phyloP scores from a whole-genome alignment of 129 eudicot species.

The Solidago caesia region DNA sequence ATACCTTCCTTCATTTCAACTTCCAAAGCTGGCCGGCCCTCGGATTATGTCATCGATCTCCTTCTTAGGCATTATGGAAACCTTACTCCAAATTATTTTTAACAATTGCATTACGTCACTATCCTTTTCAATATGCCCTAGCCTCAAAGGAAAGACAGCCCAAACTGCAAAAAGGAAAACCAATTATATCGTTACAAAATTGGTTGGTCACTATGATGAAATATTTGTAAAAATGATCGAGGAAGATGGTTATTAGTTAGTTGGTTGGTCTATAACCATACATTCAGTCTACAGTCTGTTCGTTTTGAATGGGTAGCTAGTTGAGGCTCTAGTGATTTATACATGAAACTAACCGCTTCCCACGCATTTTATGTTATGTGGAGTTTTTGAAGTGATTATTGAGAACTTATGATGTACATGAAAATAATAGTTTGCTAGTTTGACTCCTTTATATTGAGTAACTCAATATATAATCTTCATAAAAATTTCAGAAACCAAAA shows the following conservation, averaged over 20 bases:
- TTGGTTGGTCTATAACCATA: too few species aligned
- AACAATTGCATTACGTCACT: conserved; percentile 3
- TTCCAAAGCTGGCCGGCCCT: conserved; percentile 10
- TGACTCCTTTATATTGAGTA: background rate
- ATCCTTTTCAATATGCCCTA: background rate
- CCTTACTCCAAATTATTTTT: conserved; percentile 18
- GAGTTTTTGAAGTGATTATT: background rate
- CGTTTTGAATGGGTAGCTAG: too few species aligned
- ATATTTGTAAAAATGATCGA: background rate
- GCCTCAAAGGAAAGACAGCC: background rate
- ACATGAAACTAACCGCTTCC: background rate
- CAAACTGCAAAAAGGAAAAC: background rate
- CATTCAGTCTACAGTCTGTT: too few species aligned
- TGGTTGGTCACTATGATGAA: background rate
- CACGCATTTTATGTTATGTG: background rate
- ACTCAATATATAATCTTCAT: too few species aligned
- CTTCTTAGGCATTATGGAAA: conserved; percentile 11
- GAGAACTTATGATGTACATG: background rate
- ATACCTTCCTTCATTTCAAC: too few species aligned
- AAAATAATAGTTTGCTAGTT: background rate
- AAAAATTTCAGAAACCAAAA: too few species aligned
- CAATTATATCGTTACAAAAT: background rate
- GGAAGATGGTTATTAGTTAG: background rate
- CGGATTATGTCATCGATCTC: conserved; percentile 21
- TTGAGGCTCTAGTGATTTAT: background rate